phyloP scores from a whole-genome alignment of 2,329 filamentous ascomycete genomes.

The Calonectria naviculata region DNA sequence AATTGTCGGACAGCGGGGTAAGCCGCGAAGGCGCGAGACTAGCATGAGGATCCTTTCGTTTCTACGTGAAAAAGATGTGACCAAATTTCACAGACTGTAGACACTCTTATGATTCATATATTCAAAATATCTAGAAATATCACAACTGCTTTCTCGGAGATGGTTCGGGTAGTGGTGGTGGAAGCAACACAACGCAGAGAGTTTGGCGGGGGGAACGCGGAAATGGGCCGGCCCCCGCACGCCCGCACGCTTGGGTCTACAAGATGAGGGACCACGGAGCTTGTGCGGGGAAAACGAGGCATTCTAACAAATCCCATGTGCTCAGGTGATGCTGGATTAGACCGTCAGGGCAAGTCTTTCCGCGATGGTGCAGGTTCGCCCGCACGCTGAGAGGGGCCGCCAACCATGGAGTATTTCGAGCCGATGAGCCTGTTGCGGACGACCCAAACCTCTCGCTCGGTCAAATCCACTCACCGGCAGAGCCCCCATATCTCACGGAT shows the following conservation, averaged over 20 bases:
- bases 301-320: background rate
- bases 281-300: slow-evolving; percentile 5
- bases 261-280: background rate
- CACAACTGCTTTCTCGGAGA: background rate
- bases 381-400: background rate
- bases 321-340: background rate
- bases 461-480: slow-evolving; percentile 32
- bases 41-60: background rate
- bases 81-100: background rate
- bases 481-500: slow-evolving; percentile 20
- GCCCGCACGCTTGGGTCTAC: background rate
- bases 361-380: background rate
- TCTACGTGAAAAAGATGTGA: background rate
- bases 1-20: slow-evolving; percentile 11
- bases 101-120: background rate
- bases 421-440: background rate
- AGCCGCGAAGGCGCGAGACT: background rate
- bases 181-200: background rate
- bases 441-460: slow-evolving; percentile 31
- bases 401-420: background rate
- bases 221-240: slow-evolving; percentile 12
- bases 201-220: background rate
- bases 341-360: slow-evolving; percentile 3
- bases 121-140: background rate
- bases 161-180: background rate